Evolutionary conservation across 2,329 filamentous ascomycete genomes (phyloP).

Genomic region (Harringtonia aguacate): DNA sequence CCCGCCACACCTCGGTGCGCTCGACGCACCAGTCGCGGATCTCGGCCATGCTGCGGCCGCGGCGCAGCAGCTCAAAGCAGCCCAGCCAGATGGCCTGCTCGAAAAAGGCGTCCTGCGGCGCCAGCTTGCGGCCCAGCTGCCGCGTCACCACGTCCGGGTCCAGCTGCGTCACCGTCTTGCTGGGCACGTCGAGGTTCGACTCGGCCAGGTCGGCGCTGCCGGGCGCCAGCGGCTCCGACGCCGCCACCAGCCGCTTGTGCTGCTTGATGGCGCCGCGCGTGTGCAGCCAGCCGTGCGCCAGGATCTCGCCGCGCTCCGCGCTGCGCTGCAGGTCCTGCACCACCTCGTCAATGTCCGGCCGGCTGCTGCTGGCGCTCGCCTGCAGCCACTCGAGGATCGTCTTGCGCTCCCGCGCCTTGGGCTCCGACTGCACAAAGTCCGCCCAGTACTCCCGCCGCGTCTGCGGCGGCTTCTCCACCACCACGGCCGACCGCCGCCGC

Average conservation of each 20-base stretch:
- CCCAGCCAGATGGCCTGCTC: conserved; percentile 87
- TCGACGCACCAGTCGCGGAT: conserved; percentile 82
- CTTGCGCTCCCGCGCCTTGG: conserved; percentile 65
- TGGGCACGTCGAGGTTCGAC: conserved; percentile 46
- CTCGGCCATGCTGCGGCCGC: conserved; percentile 62
- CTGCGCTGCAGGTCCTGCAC: conserved; percentile 66
- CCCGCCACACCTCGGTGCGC: conserved; percentile 80
- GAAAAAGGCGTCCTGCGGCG: conserved; percentile 76
- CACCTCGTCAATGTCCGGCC: conserved; percentile 63
- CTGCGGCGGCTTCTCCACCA: conserved; percentile 13
- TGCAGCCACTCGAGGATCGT: conserved; percentile 81
- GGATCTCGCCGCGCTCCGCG: conserved; percentile 69
- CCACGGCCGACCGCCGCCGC: not conserved
- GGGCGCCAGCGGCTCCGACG: conserved; percentile 54
- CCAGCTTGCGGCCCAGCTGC: conserved; percentile 58
- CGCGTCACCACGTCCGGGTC: conserved; percentile 85
- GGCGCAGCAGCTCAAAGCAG: conserved; percentile 86
- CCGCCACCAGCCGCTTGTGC: conserved; percentile 67
- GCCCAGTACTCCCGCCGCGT: conserved; percentile 41
- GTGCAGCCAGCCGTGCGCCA: conserved; percentile 85
- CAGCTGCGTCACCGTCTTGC: conserved; percentile 69
- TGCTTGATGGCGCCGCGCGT: conserved; percentile 85
- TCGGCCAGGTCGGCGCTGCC: conserved; percentile 44
- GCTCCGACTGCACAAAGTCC: conserved; percentile 63
- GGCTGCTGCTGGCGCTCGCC: conserved; percentile 58